phyloP scores from a whole-genome alignment of 2,329 filamentous ascomycete genomes.

The Rhynchosporium graminicola region DNA sequence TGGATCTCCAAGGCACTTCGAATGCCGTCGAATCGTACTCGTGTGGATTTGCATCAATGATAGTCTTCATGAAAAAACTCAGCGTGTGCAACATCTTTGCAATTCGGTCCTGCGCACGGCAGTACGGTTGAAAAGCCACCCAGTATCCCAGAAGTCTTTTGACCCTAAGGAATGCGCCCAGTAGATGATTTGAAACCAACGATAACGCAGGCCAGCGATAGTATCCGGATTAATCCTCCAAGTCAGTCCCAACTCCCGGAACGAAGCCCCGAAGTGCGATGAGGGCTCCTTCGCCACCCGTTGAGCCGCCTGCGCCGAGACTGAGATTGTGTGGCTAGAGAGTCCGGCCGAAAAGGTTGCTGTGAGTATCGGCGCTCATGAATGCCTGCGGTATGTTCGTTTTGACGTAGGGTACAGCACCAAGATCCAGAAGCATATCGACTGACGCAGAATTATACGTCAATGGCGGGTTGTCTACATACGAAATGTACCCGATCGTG shows the following conservation, averaged over 20 bases:
- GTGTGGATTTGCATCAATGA: constrained; percentile 47
- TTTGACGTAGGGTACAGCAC: constrained; percentile 86
- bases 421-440: constrained; percentile 77
- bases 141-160: constrained; percentile 6
- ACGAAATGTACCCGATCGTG: no score
- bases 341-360: constrained; percentile 73
- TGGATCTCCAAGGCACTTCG: background rate
- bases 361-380: constrained; percentile 37
- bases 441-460: constrained; percentile 68
- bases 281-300: constrained; percentile 42
- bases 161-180: constrained; percentile 19
- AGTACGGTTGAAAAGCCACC: constrained; percentile 37
- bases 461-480: constrained; percentile 33
- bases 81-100: constrained; percentile 44
- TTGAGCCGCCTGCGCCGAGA: constrained; percentile 84
- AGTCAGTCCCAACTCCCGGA: constrained; percentile 30
- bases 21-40: constrained; percentile 12
- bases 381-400: constrained; percentile 80
- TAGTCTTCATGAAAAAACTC: constrained; percentile 45
- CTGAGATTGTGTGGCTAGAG: constrained; percentile 76
- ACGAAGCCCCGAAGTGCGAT: constrained; percentile 25
- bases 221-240: constrained; percentile 27
- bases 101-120: constrained; percentile 47
- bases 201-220: constrained; percentile 48
- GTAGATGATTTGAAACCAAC: constrained; percentile 41